Conservation (phyloP, 208 protist species). For the Trypanosoma melophagium region DNA sequence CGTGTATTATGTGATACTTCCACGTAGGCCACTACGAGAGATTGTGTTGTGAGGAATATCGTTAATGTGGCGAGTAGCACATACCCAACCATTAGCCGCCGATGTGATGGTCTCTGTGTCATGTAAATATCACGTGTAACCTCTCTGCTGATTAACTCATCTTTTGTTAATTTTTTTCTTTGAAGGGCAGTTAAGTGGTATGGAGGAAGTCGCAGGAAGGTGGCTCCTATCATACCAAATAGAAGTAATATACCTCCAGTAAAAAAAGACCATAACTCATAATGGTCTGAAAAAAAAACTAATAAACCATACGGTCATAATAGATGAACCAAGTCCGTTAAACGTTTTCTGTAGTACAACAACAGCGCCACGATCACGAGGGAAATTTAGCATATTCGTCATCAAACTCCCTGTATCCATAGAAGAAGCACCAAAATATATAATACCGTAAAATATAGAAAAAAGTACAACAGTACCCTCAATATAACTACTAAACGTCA, state of each 20-base stretch:
- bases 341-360: conserved; percentile 85
- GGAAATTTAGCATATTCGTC: conserved; percentile 77
- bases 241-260: conserved; percentile 48
- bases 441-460: conserved; percentile 59
- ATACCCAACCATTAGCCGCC: conserved; percentile 47
- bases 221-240: conserved; percentile 17
- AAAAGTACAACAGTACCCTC: conserved; percentile 42
- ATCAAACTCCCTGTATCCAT: conserved; percentile 69
- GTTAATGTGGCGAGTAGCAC: conserved; percentile 37
- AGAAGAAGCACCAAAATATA: conserved; percentile 55
- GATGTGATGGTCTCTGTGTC: conserved; percentile 48
- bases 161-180: conserved; percentile 36
- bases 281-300: conserved; percentile 8
- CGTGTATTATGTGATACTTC: conserved; percentile 22
- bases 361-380: conserved; percentile 65
- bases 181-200: conserved; percentile 50
- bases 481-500: conserved; percentile 61
- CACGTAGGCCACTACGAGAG: conserved; percentile 51
- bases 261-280: conserved; percentile 54
- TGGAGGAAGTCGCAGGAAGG: conserved; percentile 55
- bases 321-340: conserved; percentile 67
- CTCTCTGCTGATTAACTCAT: conserved; percentile 40
- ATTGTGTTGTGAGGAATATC: conserved; percentile 51
- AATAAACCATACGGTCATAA: conserved; percentile 31
- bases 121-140: conserved; percentile 57